phyloP scores from a whole-genome alignment of 1,284 basidiomycete species.

The Malassezia slooffiae region DNA sequence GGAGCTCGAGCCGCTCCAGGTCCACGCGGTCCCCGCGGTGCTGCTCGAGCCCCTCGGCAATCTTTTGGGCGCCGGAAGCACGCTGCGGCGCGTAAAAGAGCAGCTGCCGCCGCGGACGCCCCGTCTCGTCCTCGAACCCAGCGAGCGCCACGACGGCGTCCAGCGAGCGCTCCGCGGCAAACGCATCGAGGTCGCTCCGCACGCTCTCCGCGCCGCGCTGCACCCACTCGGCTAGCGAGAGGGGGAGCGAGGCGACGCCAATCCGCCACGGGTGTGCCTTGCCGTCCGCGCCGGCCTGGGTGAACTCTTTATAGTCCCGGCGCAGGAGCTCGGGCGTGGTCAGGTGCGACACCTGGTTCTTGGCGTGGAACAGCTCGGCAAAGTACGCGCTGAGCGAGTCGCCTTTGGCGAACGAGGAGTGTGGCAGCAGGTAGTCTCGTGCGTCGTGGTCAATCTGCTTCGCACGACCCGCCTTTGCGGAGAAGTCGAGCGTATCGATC shows the following conservation, averaged over 20 bases:
- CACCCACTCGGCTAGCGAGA: background rate
- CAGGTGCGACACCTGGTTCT: conserved; percentile 60
- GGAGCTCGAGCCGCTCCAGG: conserved; percentile 1
- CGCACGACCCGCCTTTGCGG: conserved; percentile 58
- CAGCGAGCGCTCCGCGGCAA: background rate
- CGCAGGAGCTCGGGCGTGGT: conserved; percentile 64
- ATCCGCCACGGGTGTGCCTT: conserved; percentile 1
- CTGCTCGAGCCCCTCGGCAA: conserved; percentile 1
- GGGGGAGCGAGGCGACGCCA: conserved; percentile 3
- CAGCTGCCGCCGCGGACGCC: conserved; percentile 1
- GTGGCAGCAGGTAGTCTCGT: conserved; percentile 53
- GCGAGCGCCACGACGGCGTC: conserved; percentile 4
- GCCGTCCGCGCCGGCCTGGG: background rate
- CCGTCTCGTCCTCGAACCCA: conserved; percentile 1
- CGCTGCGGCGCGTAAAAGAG: conserved; percentile 1
- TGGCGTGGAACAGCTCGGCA: conserved; percentile 54
- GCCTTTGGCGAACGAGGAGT: background rate
- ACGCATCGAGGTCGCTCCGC: background rate
- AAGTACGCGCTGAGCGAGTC: conserved; percentile 48
- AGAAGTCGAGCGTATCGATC: conserved; percentile 31
- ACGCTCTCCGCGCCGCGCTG: background rate
- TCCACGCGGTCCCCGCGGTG: conserved; percentile 2
- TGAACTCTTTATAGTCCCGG: conserved; percentile 74
- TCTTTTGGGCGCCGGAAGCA: background rate
- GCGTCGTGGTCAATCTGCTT: conserved; percentile 55